These are phyloP conservation scores for Candida dendrica DNA, from an alignment of 805 yeast species.

Conservation along the genomic window DNA sequence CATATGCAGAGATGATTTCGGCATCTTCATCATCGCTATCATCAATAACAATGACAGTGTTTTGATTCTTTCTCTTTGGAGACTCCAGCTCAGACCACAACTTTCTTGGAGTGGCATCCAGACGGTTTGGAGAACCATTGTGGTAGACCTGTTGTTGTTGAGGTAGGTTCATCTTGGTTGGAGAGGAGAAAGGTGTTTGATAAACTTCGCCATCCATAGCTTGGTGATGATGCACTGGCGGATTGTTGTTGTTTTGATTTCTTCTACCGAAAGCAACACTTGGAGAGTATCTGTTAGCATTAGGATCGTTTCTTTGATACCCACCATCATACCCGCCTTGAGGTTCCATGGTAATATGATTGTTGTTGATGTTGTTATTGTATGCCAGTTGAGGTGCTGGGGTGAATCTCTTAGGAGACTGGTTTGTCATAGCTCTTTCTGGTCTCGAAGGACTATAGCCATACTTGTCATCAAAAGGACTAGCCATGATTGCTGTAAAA, in stretches of 20 bases:
- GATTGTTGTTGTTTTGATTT: slow-evolving; percentile 7
- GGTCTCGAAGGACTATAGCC: slow-evolving; percentile 15
- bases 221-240: neutral
- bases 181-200: slow-evolving; percentile 26
- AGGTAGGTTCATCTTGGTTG: slow-evolving; percentile 26
- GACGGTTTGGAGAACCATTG: slow-evolving; percentile 6
- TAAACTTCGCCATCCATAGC: slow-evolving; percentile 7
- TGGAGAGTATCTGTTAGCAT: slow-evolving; percentile 31
- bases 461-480: slow-evolving; percentile 23
- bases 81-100: slow-evolving; percentile 64
- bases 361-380: neutral
- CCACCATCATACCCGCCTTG: too few relatives aligned
- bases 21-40: slow-evolving; percentile 31
- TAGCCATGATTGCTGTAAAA: slow-evolving; percentile 12
- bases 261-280: slow-evolving; percentile 32
- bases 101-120: slow-evolving; percentile 51
- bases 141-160: slow-evolving; percentile 25
- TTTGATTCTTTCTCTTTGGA: slow-evolving; percentile 52
- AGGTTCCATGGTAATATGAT: too few relatives aligned
- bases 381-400: neutral
- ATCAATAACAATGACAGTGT: slow-evolving; percentile 41
- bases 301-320: neutral
- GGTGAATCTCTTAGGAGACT: slow-evolving; percentile 15
- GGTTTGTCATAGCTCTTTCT: slow-evolving; percentile 10
- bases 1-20: slow-evolving; percentile 1